phyloP scores from a whole-genome alignment of 176 grass and related monocot species.

The Carex cristatella region DNA sequence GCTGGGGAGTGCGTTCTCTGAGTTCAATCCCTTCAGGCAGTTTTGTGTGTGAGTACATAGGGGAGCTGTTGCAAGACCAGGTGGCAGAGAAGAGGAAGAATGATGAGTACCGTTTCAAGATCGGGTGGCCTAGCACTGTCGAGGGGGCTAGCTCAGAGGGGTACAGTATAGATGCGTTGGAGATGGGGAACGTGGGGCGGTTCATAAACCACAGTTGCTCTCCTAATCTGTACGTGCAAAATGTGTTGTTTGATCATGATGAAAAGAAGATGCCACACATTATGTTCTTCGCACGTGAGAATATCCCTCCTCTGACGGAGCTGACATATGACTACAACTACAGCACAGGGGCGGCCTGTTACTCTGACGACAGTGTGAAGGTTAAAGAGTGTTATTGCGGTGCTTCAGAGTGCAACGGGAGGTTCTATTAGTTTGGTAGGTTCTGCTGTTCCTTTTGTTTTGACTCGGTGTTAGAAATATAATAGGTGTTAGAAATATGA shows the following conservation, averaged over 20 bases:
- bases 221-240: slow-evolving; percentile 46
- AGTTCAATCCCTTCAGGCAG: slow-evolving; percentile 40
- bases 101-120: slow-evolving; percentile 46
- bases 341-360: neutral
- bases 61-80: slow-evolving; percentile 41
- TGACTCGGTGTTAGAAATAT: no score
- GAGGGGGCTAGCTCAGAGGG: slow-evolving; percentile 22
- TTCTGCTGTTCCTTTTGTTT: neutral
- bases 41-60: slow-evolving; percentile 63
- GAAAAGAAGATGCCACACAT: slow-evolving; percentile 45
- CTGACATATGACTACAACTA: slow-evolving; percentile 53
- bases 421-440: slow-evolving; percentile 1
- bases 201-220: slow-evolving; percentile 56
- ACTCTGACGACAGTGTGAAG: no score
- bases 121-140: slow-evolving; percentile 21
- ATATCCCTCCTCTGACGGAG: slow-evolving; percentile 43
- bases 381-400: no score
- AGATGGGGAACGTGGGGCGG: slow-evolving; percentile 37
- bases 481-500: no score
- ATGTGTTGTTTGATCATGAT: slow-evolving; percentile 58
- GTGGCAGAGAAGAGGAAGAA: slow-evolving; percentile 39
- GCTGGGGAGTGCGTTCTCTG: slow-evolving; percentile 53
- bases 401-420: neutral
- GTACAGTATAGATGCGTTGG: slow-evolving; percentile 32
- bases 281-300: slow-evolving; percentile 42